Base-by-base conservation (phyloP, 768 basidiomycete genomes). In the Phanerodontia chrysosporium region DNA sequence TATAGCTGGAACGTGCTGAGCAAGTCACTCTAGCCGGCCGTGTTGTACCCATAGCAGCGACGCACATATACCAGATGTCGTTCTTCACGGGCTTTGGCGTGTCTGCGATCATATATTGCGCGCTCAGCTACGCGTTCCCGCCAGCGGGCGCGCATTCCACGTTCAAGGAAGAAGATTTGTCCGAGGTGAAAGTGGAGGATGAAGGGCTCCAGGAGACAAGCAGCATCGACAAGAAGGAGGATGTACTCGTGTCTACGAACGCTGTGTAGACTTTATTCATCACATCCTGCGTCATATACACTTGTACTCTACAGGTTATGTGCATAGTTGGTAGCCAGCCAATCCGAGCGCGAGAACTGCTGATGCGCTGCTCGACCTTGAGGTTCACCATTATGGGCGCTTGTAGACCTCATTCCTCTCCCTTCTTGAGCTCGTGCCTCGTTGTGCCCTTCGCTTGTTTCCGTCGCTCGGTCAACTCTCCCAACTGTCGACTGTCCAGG, bases 61-160 rank as follows among this genome's bases (percentile, higher is more conserved):
- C 83, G n/a, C 79, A 83, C 55, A 81, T 90, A 63, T 90, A 88
- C 71, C 74, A 86, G 54, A 79, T 92, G 76, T 84, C 88, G 13
- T 94, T 92, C 80, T 89, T 92, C 73, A 87, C 87, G n/a, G 91
- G 91, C 28, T 88, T 91, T 63, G 83, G 82, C 29, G 80, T 86
- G 45, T 88, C 90, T 1, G 76, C 81, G 9, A 51, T 88, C 59
- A 67, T 87, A 45, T 94, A 93, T 71, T 81, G 75, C 66, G 28
- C 71, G 44, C 76, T 87, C 46, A 89, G 85, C 73, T 65, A 71
- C 55, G n/a, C 79, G 22, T 89, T 80, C 72, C 89, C 90, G 2
- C 80, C 83, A 2, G 76, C 75, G 10, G 86, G 85, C 22, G 69
- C 73, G 45, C 73, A 73, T 29, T 61, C 69, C 28, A 70, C 62